Base-by-base conservation (phyloP, 2,329 filamentous ascomycete genomes). In the Acephala macrosclerotiorum region DNA sequence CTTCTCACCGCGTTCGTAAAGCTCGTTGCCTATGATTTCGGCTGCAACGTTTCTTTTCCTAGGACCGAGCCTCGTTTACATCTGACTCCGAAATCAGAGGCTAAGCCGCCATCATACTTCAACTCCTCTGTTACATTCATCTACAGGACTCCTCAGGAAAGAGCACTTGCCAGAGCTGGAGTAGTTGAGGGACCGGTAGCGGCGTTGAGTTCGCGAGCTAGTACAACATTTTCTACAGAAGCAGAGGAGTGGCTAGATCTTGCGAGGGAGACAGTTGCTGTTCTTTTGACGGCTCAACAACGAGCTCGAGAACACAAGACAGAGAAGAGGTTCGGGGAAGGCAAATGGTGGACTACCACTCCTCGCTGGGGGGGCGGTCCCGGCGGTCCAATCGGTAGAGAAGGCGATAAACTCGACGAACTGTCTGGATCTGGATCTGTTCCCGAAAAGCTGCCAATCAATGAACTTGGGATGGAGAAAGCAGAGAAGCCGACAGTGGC, bases 21-120 rank as follows among this genome's bases (percentile, higher is more conserved):
- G 75, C 82, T 90, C 4, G 83, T 90, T 18, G 83, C 87, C 20
- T 90, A 90, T 72, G 87, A 90, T 68, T 90, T 89, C 75, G 85
- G 87, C 59, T 90, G 88, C 76, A 89, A 85, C 70, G 84, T 89
- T 58, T 80, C 81, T 2, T 80, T 83, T 29, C 79, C 87, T 18
- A 83, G 87, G 47, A 79, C 81, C 26, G 88, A 90, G 71, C 88
- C 88, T 11, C 82, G 88, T 2, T 79, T 90, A 22, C 83, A 88
- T 55, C 75, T 90, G 20, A 71, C 69, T 2, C 71, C 74, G n/a
- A 22, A 36, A 14, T 7, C n/a, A 73, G 68, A 51, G 29, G 38
- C 59, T 61, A 49, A 51, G 56, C 59, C 58, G 11, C 75, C 76
- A 11, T 81, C 79, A 65, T 85, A 87, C 1, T 88, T 89, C 76